Conservation (phyloP, 1,139 yeast species). For the Candida sp. region DNA sequence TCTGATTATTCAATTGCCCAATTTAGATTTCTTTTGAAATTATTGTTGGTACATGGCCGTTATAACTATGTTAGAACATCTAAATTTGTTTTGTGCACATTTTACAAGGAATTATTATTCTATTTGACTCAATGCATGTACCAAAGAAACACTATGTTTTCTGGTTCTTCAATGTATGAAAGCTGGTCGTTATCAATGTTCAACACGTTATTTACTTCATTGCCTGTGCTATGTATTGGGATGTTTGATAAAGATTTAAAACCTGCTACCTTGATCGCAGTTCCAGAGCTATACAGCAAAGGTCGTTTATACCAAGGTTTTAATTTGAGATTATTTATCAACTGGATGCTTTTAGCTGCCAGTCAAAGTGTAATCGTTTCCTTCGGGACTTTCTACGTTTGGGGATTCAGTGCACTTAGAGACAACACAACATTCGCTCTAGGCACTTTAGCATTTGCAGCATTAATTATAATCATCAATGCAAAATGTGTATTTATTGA, state of each 20-base stretch:
- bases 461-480: conserved; percentile 69
- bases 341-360: conserved; percentile 81
- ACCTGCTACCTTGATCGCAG: conserved; percentile 85
- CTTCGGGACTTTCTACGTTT: conserved; percentile 61
- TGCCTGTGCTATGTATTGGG: conserved; percentile 92
- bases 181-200: conserved; percentile 98
- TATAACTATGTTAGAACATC: conserved; percentile 92
- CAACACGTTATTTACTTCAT: conserved; percentile 89
- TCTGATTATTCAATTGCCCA: conserved; percentile 97
- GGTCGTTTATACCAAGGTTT: conserved; percentile 80
- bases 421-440: conserved; percentile 82
- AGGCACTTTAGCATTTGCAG: conserved; percentile 73
- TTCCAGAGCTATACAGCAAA: conserved; percentile 81
- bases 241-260: conserved; percentile 89
- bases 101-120: conserved; percentile 89
- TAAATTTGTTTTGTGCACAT: conserved; percentile 89
- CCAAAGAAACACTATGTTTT: conserved; percentile 83
- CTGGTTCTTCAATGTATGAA: conserved; percentile 92
- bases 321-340: conserved; percentile 62
- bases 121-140: conserved; percentile 85
- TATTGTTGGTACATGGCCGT: conserved; percentile 90
- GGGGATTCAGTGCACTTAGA: conserved; percentile 62
- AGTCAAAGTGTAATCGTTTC: conserved; percentile 70
- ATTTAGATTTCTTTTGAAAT: conserved; percentile 76
- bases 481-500: conserved; percentile 79